phyloP scores from a whole-genome alignment of 805 yeast genomes.

The Ogataea sp. region DNA sequence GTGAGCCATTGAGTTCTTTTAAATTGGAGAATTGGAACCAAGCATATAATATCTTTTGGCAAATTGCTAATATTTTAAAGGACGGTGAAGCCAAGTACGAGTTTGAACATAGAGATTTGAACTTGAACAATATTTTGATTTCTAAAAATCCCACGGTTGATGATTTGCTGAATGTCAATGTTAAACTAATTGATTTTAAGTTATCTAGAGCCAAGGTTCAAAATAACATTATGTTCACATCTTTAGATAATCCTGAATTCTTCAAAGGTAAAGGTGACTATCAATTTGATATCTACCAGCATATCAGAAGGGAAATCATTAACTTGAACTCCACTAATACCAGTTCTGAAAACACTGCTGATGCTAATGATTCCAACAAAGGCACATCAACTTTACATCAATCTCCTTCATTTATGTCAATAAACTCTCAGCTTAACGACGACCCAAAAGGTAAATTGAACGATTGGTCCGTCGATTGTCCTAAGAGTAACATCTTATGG shows the following conservation, averaged over 20 bases:
- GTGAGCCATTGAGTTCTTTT: conserved; percentile 36
- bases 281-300: conserved; percentile 51
- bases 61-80: conserved; percentile 38
- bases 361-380: not conserved
- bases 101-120: conserved; percentile 69
- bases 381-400: not conserved
- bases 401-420: conserved; percentile 5
- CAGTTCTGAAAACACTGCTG: not conserved
- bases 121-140: conserved; percentile 46
- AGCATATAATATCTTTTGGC: conserved; percentile 42
- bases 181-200: conserved; percentile 51
- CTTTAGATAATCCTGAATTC: conserved; percentile 58
- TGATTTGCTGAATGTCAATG: conserved; percentile 13
- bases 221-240: conserved; percentile 33
- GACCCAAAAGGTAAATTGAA: conserved; percentile 18
- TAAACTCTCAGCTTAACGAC: not conserved
- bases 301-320: conserved; percentile 35
- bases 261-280: conserved; percentile 54
- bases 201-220: conserved; percentile 36
- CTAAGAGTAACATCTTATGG: conserved; percentile 56
- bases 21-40: conserved; percentile 30
- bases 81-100: conserved; percentile 41
- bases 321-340: too few species aligned
- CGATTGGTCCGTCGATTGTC: conserved; percentile 40
- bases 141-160: conserved; percentile 3